Conservation (phyloP, 108 stramenopile species). For the Halocafeteria seosinensis region DNA sequence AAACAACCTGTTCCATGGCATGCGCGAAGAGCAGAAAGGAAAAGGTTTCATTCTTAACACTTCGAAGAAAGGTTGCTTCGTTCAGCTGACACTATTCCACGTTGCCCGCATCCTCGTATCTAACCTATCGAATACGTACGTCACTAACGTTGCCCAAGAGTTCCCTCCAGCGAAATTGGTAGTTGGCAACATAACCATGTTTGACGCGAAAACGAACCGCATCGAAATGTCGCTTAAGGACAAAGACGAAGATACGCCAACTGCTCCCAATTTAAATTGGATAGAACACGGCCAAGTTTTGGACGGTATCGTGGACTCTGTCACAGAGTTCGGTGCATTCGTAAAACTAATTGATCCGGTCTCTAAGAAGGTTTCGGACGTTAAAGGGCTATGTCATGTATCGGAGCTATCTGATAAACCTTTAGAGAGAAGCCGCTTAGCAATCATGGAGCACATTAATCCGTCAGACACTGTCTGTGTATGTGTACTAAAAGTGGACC, state of each 20-base stretch:
- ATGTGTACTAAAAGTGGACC: neutral
- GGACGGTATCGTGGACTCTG: too few relatives aligned
- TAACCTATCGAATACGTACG: constrained; percentile 63
- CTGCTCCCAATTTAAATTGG: too few relatives aligned
- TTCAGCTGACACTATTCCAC: constrained; percentile 52
- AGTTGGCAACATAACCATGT: constrained; percentile 55
- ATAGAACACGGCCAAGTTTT: too few relatives aligned
- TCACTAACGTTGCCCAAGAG: constrained; percentile 47
- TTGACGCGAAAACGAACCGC: constrained; percentile 15
- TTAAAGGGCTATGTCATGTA: neutral
- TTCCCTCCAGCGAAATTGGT: constrained; percentile 76
- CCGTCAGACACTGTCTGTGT: neutral
- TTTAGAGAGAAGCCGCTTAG: too few relatives aligned
- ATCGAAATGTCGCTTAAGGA: constrained; percentile 10
- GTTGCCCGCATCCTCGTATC: constrained; percentile 66
- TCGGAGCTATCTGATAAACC: neutral
- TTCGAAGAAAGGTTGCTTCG: constrained; percentile 72
- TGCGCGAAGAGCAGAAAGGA: constrained; percentile 39
- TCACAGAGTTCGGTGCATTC: too few relatives aligned
- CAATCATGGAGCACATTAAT: too few relatives aligned
- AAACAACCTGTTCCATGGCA: constrained; percentile 23
- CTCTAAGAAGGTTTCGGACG: neutral
- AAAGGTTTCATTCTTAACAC: constrained; percentile 65
- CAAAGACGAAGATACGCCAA: too few relatives aligned
- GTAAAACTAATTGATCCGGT: constrained; percentile 8